phyloP scores from a whole-genome alignment of 805 yeast genomes.

The Danielia reshetovae region DNA sequence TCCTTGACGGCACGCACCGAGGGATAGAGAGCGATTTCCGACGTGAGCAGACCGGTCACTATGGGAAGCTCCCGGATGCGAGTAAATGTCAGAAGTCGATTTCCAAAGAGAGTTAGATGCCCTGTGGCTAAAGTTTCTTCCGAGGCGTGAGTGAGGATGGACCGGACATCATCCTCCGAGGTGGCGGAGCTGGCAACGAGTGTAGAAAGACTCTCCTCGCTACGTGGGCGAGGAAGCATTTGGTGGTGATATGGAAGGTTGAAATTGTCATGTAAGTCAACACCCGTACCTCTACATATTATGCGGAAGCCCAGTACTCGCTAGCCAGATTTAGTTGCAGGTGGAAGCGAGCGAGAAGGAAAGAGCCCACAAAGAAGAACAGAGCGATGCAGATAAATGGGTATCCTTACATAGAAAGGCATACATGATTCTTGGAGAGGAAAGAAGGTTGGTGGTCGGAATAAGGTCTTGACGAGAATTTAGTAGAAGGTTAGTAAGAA shows the following conservation, averaged over 20 bases:
- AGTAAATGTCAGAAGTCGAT: conserved; percentile 11
- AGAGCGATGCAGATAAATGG: no score
- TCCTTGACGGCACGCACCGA: conserved; percentile 10
- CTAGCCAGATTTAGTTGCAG: no score
- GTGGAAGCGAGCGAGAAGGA: no score
- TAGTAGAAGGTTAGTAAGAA: no score
- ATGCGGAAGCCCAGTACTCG: no score
- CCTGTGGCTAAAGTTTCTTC: conserved; percentile 14
- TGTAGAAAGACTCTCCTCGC: conserved; percentile 12
- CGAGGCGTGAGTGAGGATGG: conserved; percentile 6
- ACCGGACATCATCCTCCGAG: conserved; percentile 6
- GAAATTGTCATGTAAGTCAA: no score
- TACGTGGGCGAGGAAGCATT: conserved; percentile 8
- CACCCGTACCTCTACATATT: background rate
- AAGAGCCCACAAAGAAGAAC: no score
- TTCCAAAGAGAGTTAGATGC: conserved; percentile 8
- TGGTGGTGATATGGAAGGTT: no score
- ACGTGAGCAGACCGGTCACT: conserved; percentile 10
- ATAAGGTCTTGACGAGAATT: no score
- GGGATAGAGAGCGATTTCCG: conserved; percentile 10
- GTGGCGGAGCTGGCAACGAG: conserved; percentile 3
- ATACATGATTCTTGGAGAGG: no score
- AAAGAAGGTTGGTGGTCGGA: no score
- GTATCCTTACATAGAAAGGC: no score
- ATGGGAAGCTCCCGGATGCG: conserved; percentile 14